These are phyloP conservation scores for Chenopodium quinoa DNA, from an alignment of 148 eudicot species.

Conservation along the genomic window DNA sequence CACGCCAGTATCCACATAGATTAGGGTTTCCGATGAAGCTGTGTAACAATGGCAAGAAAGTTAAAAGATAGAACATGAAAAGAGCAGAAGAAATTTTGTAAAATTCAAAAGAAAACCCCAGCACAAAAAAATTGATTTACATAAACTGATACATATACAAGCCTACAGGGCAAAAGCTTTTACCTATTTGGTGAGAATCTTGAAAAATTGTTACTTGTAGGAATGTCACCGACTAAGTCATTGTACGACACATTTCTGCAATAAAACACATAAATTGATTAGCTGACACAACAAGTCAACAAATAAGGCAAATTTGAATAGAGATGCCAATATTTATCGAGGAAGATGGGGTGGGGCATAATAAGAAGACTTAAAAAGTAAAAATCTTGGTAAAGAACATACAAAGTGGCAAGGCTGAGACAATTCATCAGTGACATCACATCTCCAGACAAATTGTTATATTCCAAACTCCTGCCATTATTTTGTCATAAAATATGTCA, in stretches of 20 bases:
- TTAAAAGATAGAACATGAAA: background rate
- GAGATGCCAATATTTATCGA: background rate
- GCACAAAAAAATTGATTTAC: too few species aligned
- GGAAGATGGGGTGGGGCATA: background rate
- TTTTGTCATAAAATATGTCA: background rate
- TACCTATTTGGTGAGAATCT: constrained; percentile 90
- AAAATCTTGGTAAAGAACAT: constrained; percentile 26
- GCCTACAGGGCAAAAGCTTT: background rate
- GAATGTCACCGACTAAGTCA: constrained; percentile 69
- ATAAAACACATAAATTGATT: background rate
- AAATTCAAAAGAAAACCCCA: too few species aligned
- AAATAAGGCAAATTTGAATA: background rate
- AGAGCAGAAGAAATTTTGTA: too few species aligned
- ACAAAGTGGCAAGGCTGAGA: constrained; percentile 75
- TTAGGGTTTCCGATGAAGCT: constrained; percentile 84
- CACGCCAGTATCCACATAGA: constrained; percentile 78
- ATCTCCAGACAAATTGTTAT: constrained; percentile 89
- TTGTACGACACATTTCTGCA: constrained; percentile 92
- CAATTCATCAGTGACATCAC: constrained; percentile 64
- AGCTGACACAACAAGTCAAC: background rate
- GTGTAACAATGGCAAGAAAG: constrained; percentile 14
- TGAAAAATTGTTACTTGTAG: constrained; percentile 82
- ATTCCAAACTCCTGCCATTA: constrained; percentile 68
- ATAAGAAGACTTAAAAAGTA: background rate
- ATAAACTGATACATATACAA: too few species aligned